A percentile compares a stretch with the other conserved stretches of the same genome.
Evolutionary conservation across 1,284 basidiomycete genomes (phyloP).

Genomic region (Fistulinella staudtii): DNA sequence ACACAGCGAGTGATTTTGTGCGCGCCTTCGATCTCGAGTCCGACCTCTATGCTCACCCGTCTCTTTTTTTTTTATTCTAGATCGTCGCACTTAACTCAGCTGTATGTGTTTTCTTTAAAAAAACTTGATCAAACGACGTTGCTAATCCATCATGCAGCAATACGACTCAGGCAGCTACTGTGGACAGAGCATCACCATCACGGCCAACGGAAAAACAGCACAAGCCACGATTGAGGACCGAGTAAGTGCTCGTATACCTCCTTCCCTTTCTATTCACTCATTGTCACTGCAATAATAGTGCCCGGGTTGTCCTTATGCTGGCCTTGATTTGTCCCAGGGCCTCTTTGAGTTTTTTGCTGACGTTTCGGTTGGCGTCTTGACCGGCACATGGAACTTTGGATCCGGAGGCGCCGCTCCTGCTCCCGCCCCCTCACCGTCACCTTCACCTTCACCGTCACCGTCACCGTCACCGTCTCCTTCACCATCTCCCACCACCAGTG

Average conservation of each 20-base stretch:
- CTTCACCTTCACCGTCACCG: conserved; percentile 16
- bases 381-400: conserved; percentile 40
- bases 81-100: conserved; percentile 34
- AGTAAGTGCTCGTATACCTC: conserved; percentile 26
- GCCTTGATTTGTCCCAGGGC: conserved; percentile 34
- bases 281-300: conserved; percentile 35
- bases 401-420: conserved; percentile 22
- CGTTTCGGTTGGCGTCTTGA: conserved; percentile 39
- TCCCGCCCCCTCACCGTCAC: conserved; percentile 14
- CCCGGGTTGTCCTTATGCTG: conserved; percentile 44
- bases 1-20: conserved; percentile 24
- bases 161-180: conserved; percentile 44
- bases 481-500: conserved; percentile 15
- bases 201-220: conserved; percentile 47
- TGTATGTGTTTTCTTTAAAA: conserved; percentile 13
- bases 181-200: conserved; percentile 53
- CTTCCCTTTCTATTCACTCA: neutral
- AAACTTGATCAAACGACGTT: no score
- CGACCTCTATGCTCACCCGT: no score
- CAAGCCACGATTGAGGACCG: conserved; percentile 54
- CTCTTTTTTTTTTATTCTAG: no score
- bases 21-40: conserved; percentile 2
- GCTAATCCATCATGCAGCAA: conserved; percentile 33
- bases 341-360: conserved; percentile 50
- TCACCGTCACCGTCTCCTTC: conserved; percentile 19